Base-by-base conservation (phyloP, 495 filamentous ascomycete genomes). In the Daldinia grandis region DNA sequence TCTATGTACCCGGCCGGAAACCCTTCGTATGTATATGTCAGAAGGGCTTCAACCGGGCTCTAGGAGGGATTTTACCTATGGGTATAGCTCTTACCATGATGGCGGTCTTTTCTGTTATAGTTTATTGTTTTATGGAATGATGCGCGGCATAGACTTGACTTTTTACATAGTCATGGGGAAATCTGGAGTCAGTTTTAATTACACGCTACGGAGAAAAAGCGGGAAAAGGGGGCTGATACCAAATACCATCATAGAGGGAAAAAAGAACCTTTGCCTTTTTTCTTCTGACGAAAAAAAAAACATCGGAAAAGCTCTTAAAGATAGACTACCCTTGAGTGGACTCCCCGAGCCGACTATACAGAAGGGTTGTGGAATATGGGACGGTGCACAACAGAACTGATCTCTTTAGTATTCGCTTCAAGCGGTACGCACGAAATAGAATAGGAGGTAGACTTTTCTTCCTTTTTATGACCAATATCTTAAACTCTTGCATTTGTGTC, bases 211-310 rank as follows among this genome's bases (percentile, higher is more conserved):
- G 69, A 64, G 58, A 64, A 64, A n/a, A 37, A 69, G 15, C n/a
- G 49, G 47, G 58, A 19, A 56, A 69, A 30, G 51, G 56, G 68
- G 57, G 21, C 53, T 71, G 68, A 71, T 66, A 71, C 68, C 68
- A 62, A 21, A 44, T 59, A 58, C 53, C 33, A 64, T 69, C 53
- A 71, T 71, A 66, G 58, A 63, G 53, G 62, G 62, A 31, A 44
- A 50, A 40, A 10, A 40, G 50, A 47, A 42, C 3, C 40, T 55
- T 37, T 54, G 19, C 27, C 19, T 60, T 28, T 56, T 49, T 65
- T 54, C 49, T 70, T 60, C 24, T 40, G 37, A 30, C 17, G 33
- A 58, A n/a, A 24, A 54, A 24, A 54, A 47, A 61, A 35, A 25
- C 17, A 47, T 55, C 62, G 28, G 58, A 66, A 51, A 58, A 53